A percentile compares a stretch with the other conserved stretches of the same genome.
Conservation (phyloP, 2,329 filamentous ascomycete species). For the Sporothrix schenckii region DNA sequence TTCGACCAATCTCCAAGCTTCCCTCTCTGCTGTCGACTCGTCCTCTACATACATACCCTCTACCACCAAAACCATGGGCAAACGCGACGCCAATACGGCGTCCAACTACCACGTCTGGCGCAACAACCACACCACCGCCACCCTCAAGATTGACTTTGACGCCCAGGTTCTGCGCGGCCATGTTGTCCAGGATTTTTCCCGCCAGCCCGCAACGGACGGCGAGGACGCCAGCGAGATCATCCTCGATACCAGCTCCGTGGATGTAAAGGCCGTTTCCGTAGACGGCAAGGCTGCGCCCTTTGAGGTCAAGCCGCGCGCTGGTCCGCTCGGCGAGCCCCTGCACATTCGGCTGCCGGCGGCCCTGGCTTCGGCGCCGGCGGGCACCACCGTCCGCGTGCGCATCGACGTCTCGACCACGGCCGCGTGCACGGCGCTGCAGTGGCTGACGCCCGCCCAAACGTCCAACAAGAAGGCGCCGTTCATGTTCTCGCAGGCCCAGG, state of each 20-base stretch:
- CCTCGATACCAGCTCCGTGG: constrained; percentile 83
- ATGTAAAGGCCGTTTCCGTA: constrained; percentile 71
- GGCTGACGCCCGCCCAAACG: constrained; percentile 91
- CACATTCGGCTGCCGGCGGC: constrained; percentile 60
- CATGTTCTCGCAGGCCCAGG: constrained; percentile 98
- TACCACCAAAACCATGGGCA: constrained; percentile 30
- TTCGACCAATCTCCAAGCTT: background rate
- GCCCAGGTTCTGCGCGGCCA: constrained; percentile 75
- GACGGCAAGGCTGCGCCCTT: constrained; percentile 66
- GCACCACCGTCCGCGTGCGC: constrained; percentile 57
- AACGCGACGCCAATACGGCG: constrained; percentile 82
- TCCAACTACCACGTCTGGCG: constrained; percentile 90
- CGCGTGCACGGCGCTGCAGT: constrained; percentile 89
- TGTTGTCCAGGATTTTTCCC: constrained; percentile 76
- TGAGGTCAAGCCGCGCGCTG: constrained; percentile 68
- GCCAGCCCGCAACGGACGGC: constrained; percentile 56
- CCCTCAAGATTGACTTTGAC: constrained; percentile 82
- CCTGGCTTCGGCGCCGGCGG: constrained; percentile 48
- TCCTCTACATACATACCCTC: constrained; percentile 26
- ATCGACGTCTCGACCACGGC: constrained; percentile 80
- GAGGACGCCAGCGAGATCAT: constrained; percentile 63
- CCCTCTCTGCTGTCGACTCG: background rate
- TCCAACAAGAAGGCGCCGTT: constrained; percentile 95
- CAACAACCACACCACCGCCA: constrained; percentile 79
- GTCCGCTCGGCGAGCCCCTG: constrained; percentile 75